Evolutionary conservation across 805 yeast species (phyloP), one percentile per base, ranked within the genome.

Genomic region (Myxozyma sirexii): DNA sequence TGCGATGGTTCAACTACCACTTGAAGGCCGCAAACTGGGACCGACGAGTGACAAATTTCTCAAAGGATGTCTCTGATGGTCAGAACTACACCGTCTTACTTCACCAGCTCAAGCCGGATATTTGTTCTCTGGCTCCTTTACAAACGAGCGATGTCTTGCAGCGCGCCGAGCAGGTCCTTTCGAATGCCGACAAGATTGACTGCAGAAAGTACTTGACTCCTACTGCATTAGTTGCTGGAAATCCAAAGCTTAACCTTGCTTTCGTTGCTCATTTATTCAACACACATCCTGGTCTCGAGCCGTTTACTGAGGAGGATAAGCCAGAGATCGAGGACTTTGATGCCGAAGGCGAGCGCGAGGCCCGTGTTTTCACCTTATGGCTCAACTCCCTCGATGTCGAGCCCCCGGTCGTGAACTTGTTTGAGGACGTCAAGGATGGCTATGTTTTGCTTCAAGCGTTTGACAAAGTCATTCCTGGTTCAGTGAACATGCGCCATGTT

Each of bases 271-370:
- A 94, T 73, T 79, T 94, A 72, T 94, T 94, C 81, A 94, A 94
- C 78, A 93, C 97, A 5, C 85, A 90, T 72, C 99, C 99, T 50
- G 98, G 99, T 51, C 82, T 94, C 66, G 98, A 92, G 62, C 98
- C 98, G 59, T 83, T 93, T 65, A 96, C 90, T 71, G 98, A 92
- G 76, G 80, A 78, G 59, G 97, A 93, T 74, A 87, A 85, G 69
- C 89, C 94, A 29, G 98, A 92, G 72, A 90, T 94, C 68, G 99
- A 94, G 78, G 98, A 90, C 68, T 94, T 94, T 71, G 99, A 94
- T 73, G 99, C 99, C 26, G 99, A 94, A 77, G 99, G 99, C 64
- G 99, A 94, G 77, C 88, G 99, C 77, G 99, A 94, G 78, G 99
- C 99, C 2, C 84, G 99, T 75, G 99, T 94, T 12, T 94, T 94